Base-by-base conservation (phyloP, 2,329 filamentous ascomycete species). In the Sodiomyces alkalinus region DNA sequence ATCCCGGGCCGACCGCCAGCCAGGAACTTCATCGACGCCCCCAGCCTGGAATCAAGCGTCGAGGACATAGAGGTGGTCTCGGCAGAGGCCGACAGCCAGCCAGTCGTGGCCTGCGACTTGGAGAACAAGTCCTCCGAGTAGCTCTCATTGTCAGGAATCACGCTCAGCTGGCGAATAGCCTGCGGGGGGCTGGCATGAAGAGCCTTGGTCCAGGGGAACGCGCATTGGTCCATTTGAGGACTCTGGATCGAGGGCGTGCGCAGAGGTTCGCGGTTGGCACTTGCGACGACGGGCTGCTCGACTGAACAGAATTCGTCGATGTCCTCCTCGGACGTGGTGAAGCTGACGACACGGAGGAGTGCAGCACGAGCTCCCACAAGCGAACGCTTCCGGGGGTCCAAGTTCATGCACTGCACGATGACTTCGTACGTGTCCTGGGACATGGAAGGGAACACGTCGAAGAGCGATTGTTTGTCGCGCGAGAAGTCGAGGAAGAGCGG, bases 401-500 rank as follows among this genome's bases (percentile, higher is more conserved):
- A 59, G 43, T 82, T 82, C 70, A 98, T 72, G 52, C 82, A 92
- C 55, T 92, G 71, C 29, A 77, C 74, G 53, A 98, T 74, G 40
- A 98, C 82, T 53, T 94, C 85, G 46, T 81, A 98, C 1, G 90
- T 94, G 53, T 98, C 90, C 52, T 93, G 83, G 27, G 87, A 96
- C 87, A 98, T 93, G 53, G 81, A 86, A 21, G 90, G 86, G 54
- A 98, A 98, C 44, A 96, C 82, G 51, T 98, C 90, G 51, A 98
- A 98, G 33, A 98, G 71, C 22, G 81, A 92, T 55, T 96, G 86
- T 52, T 85, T 85, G 58, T 98, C 87, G 33, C 80, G 75, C 28
- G 78, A 80, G 51, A 92, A 98, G 54, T 98, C 90, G 37, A 85
- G 66, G 56, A 93, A 98, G 27, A 98, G 62, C 9, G 85, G 79